Evolutionary conservation across 345 rosid genomes (phyloP).

Genomic region (Ceriops zippeliana): DNA sequence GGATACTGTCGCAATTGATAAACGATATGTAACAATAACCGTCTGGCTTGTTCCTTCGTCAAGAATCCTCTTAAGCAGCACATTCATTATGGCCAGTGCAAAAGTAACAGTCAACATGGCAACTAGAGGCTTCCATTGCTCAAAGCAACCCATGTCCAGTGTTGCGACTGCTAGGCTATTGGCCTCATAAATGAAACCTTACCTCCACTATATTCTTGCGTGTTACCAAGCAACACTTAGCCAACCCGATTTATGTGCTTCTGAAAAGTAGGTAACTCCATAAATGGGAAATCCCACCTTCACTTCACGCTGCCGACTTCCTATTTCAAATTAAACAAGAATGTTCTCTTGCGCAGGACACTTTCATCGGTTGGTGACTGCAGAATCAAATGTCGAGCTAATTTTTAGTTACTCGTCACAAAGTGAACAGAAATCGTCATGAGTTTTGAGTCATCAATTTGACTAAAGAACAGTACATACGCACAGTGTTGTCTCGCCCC

Average conservation of each 20-base stretch:
- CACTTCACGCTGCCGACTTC: constrained; percentile 1
- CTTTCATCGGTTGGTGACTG: not conserved
- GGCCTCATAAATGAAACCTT: not conserved
- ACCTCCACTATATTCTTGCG: not conserved
- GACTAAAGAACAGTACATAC: not conserved
- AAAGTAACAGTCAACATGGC: constrained; percentile 20
- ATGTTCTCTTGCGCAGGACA: not conserved
- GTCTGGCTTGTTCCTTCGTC: constrained; percentile 23
- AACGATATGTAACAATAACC: constrained; percentile 26
- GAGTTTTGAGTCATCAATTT: constrained; percentile 7
- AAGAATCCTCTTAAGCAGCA: constrained; percentile 24
- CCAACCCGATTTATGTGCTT: not conserved
- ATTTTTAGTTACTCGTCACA: not conserved
- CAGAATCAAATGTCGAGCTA: constrained; percentile 4
- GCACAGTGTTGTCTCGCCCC: not conserved
- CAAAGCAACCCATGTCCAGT: constrained; percentile 4
- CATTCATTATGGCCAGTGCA: constrained; percentile 20
- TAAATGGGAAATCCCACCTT: not conserved
- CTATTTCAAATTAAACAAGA: not conserved
- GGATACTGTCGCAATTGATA: constrained; percentile 14
- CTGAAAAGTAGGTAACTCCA: not conserved
- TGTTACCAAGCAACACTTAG: not conserved
- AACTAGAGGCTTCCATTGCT: constrained; percentile 14
- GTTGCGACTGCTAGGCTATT: too few species aligned
- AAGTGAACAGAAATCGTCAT: constrained; percentile 1